Conservation (phyloP, 495 filamentous ascomycete genomes). For the Choiromyces venosus region DNA sequence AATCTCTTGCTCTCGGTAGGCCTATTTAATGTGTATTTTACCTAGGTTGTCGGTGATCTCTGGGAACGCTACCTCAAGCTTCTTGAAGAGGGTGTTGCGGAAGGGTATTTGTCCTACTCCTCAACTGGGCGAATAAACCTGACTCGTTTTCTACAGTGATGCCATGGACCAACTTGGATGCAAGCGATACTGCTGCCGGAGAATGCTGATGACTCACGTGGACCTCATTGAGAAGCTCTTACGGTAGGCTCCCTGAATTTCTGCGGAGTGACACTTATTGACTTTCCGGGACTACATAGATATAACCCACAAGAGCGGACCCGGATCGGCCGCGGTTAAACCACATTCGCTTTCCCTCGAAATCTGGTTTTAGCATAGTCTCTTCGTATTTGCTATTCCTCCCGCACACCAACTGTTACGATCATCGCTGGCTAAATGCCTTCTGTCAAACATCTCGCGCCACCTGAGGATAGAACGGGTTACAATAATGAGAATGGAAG, state of each 20-base stretch:
- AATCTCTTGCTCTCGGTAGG: background rate
- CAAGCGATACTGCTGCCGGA: constrained; percentile 92
- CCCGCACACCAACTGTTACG: background rate
- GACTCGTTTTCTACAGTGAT: constrained; percentile 53
- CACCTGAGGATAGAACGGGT: background rate
- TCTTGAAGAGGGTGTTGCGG: constrained; percentile 63
- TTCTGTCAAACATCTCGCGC: background rate
- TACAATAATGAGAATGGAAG: background rate
- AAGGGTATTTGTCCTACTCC: constrained; percentile 22
- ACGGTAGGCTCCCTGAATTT: constrained; percentile 55
- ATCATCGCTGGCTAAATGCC: background rate
- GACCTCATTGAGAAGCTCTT: constrained; percentile 97
- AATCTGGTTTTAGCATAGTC: background rate
- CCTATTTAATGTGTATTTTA: constrained; percentile 45
- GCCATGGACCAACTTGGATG: constrained; percentile 91
- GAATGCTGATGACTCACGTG: constrained; percentile 99
- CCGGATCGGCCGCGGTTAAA: constrained; percentile 10
- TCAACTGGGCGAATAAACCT: background rate
- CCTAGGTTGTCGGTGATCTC: constrained; percentile 86
- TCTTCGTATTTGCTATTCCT: background rate
- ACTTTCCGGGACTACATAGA: constrained; percentile 14
- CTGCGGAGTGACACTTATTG: background rate
- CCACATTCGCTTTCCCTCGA: background rate
- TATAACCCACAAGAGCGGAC: constrained; percentile 40
- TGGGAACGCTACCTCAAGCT: constrained; percentile 91